These are phyloP conservation scores for Lichenothelia convexa DNA, from an alignment of 495 filamentous ascomycete species.

Conservation along the genomic window DNA sequence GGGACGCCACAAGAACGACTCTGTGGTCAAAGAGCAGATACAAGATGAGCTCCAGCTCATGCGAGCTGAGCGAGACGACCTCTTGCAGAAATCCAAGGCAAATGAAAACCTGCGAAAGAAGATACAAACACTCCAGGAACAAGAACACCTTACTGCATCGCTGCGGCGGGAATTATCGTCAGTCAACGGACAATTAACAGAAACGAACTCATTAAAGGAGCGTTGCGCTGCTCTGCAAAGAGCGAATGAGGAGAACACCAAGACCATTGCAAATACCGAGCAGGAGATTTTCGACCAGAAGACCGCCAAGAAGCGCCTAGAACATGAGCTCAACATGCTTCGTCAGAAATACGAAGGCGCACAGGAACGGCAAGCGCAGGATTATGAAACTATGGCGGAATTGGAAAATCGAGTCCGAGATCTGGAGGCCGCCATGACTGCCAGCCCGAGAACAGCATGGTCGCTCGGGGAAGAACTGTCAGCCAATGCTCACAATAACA, in stretches of 20 bases:
- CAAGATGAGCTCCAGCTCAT: constrained; percentile 42
- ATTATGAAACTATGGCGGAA: constrained; percentile 35
- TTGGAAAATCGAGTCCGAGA: constrained; percentile 34
- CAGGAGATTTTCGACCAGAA: constrained; percentile 42
- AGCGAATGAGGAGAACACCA: constrained; percentile 39
- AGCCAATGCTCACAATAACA: too few species aligned
- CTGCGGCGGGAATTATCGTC: constrained; percentile 29
- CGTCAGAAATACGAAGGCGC: constrained; percentile 33
- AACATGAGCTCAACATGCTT: constrained; percentile 39
- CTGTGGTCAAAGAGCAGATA: constrained; percentile 19
- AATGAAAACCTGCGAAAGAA: constrained; percentile 56
- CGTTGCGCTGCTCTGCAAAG: constrained; percentile 28
- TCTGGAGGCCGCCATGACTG: constrained; percentile 18
- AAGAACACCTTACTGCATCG: constrained; percentile 16
- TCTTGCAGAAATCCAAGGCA: constrained; percentile 63
- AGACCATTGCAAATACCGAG: constrained; percentile 39
- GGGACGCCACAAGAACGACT: constrained; percentile 28
- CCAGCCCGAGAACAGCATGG: too few species aligned
- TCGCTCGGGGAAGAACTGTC: too few species aligned
- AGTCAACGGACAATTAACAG: constrained; percentile 52
- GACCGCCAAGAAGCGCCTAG: constrained; percentile 34
- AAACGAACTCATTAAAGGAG: constrained; percentile 46
- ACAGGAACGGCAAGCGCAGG: constrained; percentile 35
- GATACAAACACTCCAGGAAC: constrained; percentile 41
- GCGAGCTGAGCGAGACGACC: constrained; percentile 51